Evolutionary conservation across 2,329 filamentous ascomycete species (phyloP), one percentile per base, ranked within the genome.

Genomic region (Calonectria pauciramosa): DNA sequence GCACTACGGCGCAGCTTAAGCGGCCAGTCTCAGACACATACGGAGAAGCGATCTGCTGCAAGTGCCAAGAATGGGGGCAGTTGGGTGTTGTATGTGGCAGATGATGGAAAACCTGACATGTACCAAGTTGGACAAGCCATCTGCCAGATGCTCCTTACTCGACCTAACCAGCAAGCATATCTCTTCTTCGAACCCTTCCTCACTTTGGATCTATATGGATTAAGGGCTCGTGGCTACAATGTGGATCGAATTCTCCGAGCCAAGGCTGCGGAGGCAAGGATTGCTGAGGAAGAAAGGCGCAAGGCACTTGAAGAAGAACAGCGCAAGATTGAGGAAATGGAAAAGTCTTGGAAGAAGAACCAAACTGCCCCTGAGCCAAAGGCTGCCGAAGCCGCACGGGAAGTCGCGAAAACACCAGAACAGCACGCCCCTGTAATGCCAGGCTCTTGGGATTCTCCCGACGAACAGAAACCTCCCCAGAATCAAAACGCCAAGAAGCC

Each of bases 81-180:
- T 20, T 93, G 91, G 82, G 90, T 92, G 6, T 86, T 99, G n/a
- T 97, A 94, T 81, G 92, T 99, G 47, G 93, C 94, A 4, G 91
- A 93, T 13, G 90, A 89, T 36, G 85, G 88, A 1, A 91, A 91
- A 73, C 94, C 92, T 36, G 96, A 99, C 82, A 91, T 97, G 82
- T 99, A 98, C 83, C 96, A 99, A 86, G 93, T 99, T 77, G 97
- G 95, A 72, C 94, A 96, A 80, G 95, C 95, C 32, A 89, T 99
- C 60, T 95, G 96, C 76, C 92, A 94, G 80, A 87, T 98, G 68
- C 89, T 99, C 47, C 88, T 99, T 63, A 91, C 92, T 68, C 91
- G 95, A 28, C 96, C 96, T 10, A 96, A 95, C 77, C 94, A 98
- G 80, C 94, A 97, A 82, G 96, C 96, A 2, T 95, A 95, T 70